Percentiles rank a stretch among this genome's conserved stretches.
phyloP scores from a whole-genome alignment of 495 filamentous ascomycete species.

The Staphylotrichum longicolle region DNA sequence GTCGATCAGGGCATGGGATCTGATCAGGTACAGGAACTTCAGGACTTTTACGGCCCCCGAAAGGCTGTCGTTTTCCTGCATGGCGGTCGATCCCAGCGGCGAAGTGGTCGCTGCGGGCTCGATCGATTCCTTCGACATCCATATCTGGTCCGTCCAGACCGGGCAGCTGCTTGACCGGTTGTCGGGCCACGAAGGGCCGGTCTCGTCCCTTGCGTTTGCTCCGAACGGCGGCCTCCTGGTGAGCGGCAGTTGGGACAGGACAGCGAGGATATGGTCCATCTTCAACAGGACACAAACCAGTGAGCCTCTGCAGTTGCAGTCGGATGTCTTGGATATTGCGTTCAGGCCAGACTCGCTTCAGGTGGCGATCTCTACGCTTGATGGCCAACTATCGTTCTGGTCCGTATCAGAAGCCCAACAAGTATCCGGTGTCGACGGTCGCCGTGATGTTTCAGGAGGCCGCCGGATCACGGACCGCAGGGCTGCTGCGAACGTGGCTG shows the following conservation, averaged over 20 bases:
- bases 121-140: slow-evolving; percentile 92
- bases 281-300: slow-evolving; percentile 91
- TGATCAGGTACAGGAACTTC: slow-evolving; percentile 95
- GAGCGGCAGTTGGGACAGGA: slow-evolving; percentile 93
- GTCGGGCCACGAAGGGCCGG: slow-evolving; percentile 89
- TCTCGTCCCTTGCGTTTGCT: slow-evolving; percentile 82
- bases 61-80: slow-evolving; percentile 82
- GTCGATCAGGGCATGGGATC: slow-evolving; percentile 91
- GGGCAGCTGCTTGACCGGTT: slow-evolving; percentile 90
- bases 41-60: slow-evolving; percentile 92
- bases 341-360: slow-evolving; percentile 89
- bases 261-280: slow-evolving; percentile 91
- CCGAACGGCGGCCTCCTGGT: slow-evolving; percentile 78
- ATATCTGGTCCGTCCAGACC: slow-evolving; percentile 97
- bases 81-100: slow-evolving; percentile 94
- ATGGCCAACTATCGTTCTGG: slow-evolving; percentile 96
- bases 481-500: slow-evolving; percentile 83
- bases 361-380: slow-evolving; percentile 85
- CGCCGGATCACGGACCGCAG: slow-evolving; percentile 80
- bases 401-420: slow-evolving; percentile 83
- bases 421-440: slow-evolving; percentile 74
- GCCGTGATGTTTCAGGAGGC: slow-evolving; percentile 89
- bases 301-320: slow-evolving; percentile 84
- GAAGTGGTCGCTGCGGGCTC: slow-evolving; percentile 95
- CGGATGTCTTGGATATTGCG: slow-evolving; percentile 83